A percentile compares a stretch with the other conserved stretches of the same genome.
Conservation (phyloP, 2,329 filamentous ascomycete species). For the Aspergillus piperis region DNA sequence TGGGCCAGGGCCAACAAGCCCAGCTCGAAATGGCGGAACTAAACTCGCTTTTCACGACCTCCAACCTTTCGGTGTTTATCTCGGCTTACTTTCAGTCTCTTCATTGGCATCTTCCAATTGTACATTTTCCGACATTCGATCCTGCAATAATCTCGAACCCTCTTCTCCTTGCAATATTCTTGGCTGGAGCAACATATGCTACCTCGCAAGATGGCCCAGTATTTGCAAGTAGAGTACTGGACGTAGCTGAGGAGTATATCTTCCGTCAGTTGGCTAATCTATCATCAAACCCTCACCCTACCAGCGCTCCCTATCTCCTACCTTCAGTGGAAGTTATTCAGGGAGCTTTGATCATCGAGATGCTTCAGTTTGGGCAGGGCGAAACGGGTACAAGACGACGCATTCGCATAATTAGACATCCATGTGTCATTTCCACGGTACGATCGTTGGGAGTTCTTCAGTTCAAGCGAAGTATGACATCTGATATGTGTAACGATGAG, state of each 20-base stretch:
- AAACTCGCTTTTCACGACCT: constrained; percentile 24
- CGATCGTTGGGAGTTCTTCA: constrained; percentile 32
- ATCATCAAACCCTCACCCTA: constrained; percentile 14
- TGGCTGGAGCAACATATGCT: constrained; percentile 31
- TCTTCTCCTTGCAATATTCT: constrained; percentile 30
- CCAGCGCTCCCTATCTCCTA: constrained; percentile 1
- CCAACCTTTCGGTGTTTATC: constrained; percentile 31
- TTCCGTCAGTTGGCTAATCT: constrained; percentile 29
- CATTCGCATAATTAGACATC: constrained; percentile 35
- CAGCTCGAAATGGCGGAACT: constrained; percentile 23
- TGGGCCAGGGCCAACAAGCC: constrained; percentile 12
- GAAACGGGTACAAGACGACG: constrained; percentile 30
- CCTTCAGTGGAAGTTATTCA: constrained; percentile 29
- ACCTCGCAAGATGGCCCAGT: constrained; percentile 21
- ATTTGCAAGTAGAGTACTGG: constrained; percentile 25
- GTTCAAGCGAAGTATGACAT: constrained; percentile 22
- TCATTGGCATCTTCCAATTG: constrained; percentile 35
- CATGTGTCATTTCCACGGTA: constrained; percentile 32
- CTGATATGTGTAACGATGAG: constrained; percentile 20
- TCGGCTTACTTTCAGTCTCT: constrained; percentile 35
- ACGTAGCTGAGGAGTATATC: constrained; percentile 34
- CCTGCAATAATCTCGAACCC: constrained; percentile 28
- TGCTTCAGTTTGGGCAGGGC: constrained; percentile 36
- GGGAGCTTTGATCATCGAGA: constrained; percentile 33
- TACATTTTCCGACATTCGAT: constrained; percentile 35